Percentiles rank a stretch among this genome's conserved stretches.
These are phyloP conservation scores for Ceratocystis papillata DNA, from an alignment of 2,329 filamentous ascomycete genomes.

Conservation along the genomic window DNA sequence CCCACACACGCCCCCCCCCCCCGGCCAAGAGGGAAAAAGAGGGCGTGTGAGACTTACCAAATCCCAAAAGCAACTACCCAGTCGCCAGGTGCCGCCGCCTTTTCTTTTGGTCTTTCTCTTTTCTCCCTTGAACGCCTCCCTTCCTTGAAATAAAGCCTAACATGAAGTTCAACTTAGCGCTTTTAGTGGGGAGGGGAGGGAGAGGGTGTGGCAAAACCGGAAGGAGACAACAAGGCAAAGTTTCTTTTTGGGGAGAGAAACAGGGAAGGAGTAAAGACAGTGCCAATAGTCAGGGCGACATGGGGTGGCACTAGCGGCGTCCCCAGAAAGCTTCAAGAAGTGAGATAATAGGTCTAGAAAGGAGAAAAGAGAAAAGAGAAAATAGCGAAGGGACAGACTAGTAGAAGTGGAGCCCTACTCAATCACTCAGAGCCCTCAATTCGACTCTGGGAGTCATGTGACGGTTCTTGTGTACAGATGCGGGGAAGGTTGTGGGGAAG, in stretches of 20 bases:
- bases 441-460: neutral
- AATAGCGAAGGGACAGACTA: neutral
- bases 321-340: neutral
- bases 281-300: neutral
- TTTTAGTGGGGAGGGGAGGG: neutral
- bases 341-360: neutral
- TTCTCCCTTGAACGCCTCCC: neutral
- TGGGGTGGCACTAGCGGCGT: conserved; percentile 1
- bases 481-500: conserved; percentile 4
- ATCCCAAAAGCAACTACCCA: conserved; percentile 2
- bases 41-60: neutral
- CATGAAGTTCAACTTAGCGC: neutral
- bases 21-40: neutral
- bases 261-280: neutral
- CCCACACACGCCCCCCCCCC: conserved; percentile 4
- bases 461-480: conserved; percentile 8
- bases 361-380: neutral
- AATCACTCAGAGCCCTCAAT: neutral
- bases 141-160: neutral
- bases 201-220: neutral
- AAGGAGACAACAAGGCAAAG: conserved; percentile 7
- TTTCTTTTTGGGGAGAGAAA: conserved; percentile 4
- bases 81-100: neutral
- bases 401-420: neutral
- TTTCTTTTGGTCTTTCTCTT: neutral